Conservation (phyloP, 208 protist genomes). For the Tritrichomonas musculus region DNA sequence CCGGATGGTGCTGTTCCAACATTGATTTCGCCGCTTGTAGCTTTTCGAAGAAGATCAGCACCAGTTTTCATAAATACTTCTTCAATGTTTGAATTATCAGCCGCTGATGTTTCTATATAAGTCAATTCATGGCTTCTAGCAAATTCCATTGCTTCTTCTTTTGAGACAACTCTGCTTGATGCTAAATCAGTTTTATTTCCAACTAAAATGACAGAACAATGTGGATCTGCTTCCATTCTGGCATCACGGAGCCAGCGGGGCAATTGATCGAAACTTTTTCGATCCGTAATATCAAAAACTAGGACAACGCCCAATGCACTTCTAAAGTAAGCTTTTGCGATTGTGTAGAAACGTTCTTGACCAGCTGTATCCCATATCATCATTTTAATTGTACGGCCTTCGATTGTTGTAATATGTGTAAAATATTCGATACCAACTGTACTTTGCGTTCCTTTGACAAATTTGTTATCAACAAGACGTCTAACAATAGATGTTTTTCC, state of each 20-base stretch:
- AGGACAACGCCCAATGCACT: slow-evolving; percentile 5
- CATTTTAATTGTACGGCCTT: slow-evolving; percentile 31
- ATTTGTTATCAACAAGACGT: slow-evolving; percentile 31
- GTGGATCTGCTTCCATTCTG: slow-evolving; percentile 17
- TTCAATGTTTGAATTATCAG: not conserved
- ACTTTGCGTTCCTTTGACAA: slow-evolving; percentile 11
- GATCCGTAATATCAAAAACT: slow-evolving; percentile 31
- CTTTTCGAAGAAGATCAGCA: not conserved
- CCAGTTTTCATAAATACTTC: slow-evolving; percentile 10
- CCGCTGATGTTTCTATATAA: slow-evolving; percentile 32
- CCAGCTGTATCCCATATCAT: slow-evolving; percentile 36
- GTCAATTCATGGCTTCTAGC: not conserved
- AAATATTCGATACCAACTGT: slow-evolving; percentile 34
- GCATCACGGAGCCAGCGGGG: slow-evolving; percentile 23
- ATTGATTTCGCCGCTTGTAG: not conserved
- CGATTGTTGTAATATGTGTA: slow-evolving; percentile 32
- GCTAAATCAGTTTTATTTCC: slow-evolving; percentile 35
- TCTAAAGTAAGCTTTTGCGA: slow-evolving; percentile 27
- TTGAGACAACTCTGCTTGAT: slow-evolving; percentile 10
- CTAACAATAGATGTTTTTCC: slow-evolving; percentile 21
- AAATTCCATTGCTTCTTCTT: slow-evolving; percentile 37
- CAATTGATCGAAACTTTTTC: slow-evolving; percentile 19
- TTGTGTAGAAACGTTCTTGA: slow-evolving; percentile 31
- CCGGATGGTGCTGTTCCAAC: not conserved
- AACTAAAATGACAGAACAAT: slow-evolving; percentile 25